Percentiles rank a stretch among this genome's conserved stretches.
Conservation (phyloP, 345 rosid genomes). For the Eucalyptus dawsonii region DNA sequence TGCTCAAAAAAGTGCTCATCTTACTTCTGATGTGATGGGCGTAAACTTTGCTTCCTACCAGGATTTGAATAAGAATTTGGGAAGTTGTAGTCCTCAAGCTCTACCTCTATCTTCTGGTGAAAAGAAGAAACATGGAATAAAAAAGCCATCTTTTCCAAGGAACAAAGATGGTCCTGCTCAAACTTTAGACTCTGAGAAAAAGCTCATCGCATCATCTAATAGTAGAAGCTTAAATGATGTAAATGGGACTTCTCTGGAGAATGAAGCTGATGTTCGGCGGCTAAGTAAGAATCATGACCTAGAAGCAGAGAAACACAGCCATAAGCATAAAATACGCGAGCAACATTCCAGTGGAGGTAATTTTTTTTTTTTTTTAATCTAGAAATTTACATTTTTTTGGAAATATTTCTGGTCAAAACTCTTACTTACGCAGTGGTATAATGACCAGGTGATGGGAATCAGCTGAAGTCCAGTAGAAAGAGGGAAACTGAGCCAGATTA, state of each 20-base stretch:
- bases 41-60: slow-evolving; percentile 2
- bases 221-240: slow-evolving; percentile 30
- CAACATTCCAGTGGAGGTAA: slow-evolving; percentile 65
- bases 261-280: slow-evolving; percentile 32
- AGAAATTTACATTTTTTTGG: background rate
- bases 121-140: slow-evolving; percentile 45
- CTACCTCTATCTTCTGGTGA: slow-evolving; percentile 7
- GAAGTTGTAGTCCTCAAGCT: slow-evolving; percentile 1
- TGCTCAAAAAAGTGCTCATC: slow-evolving; percentile 23
- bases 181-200: slow-evolving; percentile 36
- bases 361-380: background rate
- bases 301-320: slow-evolving; percentile 27
- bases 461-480: slow-evolving; percentile 47
- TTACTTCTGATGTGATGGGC: slow-evolving; percentile 20
- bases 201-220: slow-evolving; percentile 17
- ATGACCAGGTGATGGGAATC: slow-evolving; percentile 38
- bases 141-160: slow-evolving; percentile 21
- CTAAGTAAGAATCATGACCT: slow-evolving; percentile 19
- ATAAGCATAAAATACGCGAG: slow-evolving; percentile 29
- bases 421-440: background rate
- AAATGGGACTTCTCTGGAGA: slow-evolving; percentile 18
- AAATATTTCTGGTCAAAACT: background rate
- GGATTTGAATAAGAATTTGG: slow-evolving; percentile 9
- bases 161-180: slow-evolving; percentile 13
- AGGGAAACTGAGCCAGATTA: slow-evolving; percentile 38